Base-by-base conservation (phyloP, 768 basidiomycete species). In the Lactarius psammicola region DNA sequence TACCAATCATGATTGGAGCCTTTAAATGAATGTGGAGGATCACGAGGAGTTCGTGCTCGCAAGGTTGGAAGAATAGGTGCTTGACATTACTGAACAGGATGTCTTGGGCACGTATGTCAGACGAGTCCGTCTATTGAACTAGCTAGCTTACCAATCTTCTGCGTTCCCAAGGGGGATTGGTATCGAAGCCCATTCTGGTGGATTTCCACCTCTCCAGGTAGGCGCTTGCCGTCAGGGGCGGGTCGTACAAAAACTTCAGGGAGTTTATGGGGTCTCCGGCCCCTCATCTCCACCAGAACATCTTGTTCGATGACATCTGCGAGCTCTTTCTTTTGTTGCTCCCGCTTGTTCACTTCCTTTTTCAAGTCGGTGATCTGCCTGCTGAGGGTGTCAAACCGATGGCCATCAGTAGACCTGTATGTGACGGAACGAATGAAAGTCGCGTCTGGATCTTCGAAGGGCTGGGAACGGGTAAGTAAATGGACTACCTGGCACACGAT, bases 11-110 rank as follows among this genome's bases (percentile, higher is more conserved):
- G 75, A 99, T 98, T 0, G 97, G 97, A 0, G 94, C 85, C 76
- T 86, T 97, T 59, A 99, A 82, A 75, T 98, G 92, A 59, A 97
- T 78, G 75, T 99, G 97, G 36, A 97, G 86, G 67, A 99, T 89
- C 62, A 97, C 95, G 60, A 98, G 82, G 23, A 98, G 80, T 75
- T 99, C 97, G 70, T 93, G 88, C 69, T 99, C 97, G 72, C 96
- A 98, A 2, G 97, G 96, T 74, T 99, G 97, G 85, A 99, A 98
- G 80, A 98, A 97, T 11, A 98, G 81, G 77, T 99, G 96, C 76
- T 96, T 97, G 80, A 99, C 89, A 75, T 99, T 99, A 78, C 86
- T 89, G 80, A 98, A 99, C 11, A 98, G 80, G 15, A 99, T 83
- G 75, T 99, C 96, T 96, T 66, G 18, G 49, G 72, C 38, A 58